Base-by-base conservation (phyloP, 2,329 filamentous ascomycete species). In the Pseudogymnoascus sp. region DNA sequence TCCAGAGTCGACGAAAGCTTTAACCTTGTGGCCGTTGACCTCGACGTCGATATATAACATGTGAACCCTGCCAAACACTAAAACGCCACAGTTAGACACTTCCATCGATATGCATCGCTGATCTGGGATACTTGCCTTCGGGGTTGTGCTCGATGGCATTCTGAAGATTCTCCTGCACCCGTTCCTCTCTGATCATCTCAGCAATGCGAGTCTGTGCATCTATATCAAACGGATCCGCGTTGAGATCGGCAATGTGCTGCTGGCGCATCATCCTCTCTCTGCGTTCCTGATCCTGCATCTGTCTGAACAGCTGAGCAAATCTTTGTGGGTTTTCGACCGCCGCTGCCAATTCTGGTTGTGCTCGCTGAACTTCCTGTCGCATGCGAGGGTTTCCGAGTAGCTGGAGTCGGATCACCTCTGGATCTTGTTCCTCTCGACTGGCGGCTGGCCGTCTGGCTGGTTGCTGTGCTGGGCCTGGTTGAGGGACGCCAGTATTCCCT, bases 111-210 rank as follows among this genome's bases (percentile, higher is more conserved):
- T 21, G 28, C 23, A 53, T 21, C 18, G 60, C 37, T 5, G 38
- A 35, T 21, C n/a, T 10, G 25, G 64, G 42, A 14, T 42, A 76
- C 82, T 70, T 77, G 95, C 93, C 93, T 84, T 97, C 94, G 0
- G 94, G 94, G 71, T 95, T 96, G 76, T 97, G 88, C 77, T 97
- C 93, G 83, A 97, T 93, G 44, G 94, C 94, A 76, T 92, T 94
- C 73, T 97, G 92, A 65, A 97, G 76, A 72, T 99, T 99, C 77
- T 97, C 92, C 75, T 93, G 92, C 53, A 99, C 93, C 14, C 88
- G 83, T 77, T 97, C 90, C 76, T 97, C 90, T 63, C 94, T 87
- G 72, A 99, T 99, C 76, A 97, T 95, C 77, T 99, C 94, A 73
- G 94, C 93, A 66, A 99, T 99, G 77, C 88, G 91, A 56, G 83